Percentiles rank a stretch among this genome's conserved stretches.
phyloP scores from a whole-genome alignment of 225 moss, liverwort and hornwort species.

The Marchantia paleacea region DNA sequence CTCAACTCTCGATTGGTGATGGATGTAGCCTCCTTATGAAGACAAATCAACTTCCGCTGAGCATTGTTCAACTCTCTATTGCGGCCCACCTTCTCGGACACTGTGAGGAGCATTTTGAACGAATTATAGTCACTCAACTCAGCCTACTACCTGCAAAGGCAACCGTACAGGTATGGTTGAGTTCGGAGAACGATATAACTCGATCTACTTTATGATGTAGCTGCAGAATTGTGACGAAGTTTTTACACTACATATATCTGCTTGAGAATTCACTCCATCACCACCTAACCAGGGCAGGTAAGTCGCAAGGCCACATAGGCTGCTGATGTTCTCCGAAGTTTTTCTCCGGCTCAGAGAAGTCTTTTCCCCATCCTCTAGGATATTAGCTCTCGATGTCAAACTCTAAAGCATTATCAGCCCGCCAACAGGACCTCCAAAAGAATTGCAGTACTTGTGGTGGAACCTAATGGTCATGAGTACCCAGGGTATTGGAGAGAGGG shows the following conservation, averaged over 20 bases:
- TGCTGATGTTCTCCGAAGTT: too few species aligned
- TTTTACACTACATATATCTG: background rate
- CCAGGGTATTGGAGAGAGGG: background rate
- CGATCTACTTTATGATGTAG: background rate
- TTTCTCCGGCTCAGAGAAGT: background rate
- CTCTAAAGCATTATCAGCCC: background rate
- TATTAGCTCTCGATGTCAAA: background rate
- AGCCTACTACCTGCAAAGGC: conserved; percentile 36
- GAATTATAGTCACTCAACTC: conserved; percentile 22
- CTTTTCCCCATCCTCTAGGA: background rate
- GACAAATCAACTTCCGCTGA: conserved; percentile 39
- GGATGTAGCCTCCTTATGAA: conserved; percentile 39
- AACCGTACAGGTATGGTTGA: conserved; percentile 28
- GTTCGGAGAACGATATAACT: background rate
- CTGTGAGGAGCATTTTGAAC: conserved; percentile 21
- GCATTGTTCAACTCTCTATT: conserved; percentile 43
- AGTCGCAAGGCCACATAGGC: background rate
- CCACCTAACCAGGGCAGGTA: background rate
- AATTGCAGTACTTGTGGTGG: background rate
- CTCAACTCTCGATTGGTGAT: conserved; percentile 39
- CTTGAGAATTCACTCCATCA: background rate
- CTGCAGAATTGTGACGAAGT: background rate
- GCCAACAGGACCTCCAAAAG: background rate
- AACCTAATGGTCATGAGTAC: background rate
- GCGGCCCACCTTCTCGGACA: conserved; percentile 24